Evolutionary conservation across 371 early-diverging fungal genomes (phyloP), one percentile per base, ranked within the genome.

Genomic region (Circinella minor): DNA sequence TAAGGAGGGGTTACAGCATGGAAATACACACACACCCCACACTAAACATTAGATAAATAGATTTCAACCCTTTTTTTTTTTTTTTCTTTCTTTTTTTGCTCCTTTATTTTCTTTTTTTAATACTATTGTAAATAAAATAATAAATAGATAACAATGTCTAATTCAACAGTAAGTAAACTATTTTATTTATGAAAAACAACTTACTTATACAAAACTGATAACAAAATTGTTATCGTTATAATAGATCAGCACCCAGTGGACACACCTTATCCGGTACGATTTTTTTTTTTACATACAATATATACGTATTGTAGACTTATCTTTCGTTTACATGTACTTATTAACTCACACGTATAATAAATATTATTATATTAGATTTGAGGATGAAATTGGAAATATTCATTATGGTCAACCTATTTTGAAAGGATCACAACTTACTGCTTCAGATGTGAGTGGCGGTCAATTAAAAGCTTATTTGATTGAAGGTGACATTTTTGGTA

Each of bases 321-420:
- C 27, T 27, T 27, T 27, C 27, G 27, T 27, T 27, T 27, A 27
- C 27, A 27, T 27, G 27, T 27, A 27, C 27, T 27, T 27, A 2
- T 27, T 27, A 27, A 27, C 27, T 27, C 27, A 27, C 27, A 27
- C 27, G 27, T 27, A 27, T 27, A 27, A 27, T 27, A 27, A 27
- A 27, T 27, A 27, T 3, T 37, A n/a, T 15, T 61, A 8, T 34
- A 37, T 47, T 27, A 86, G 86, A 49, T 86, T 86, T 60, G 63
- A 79, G 61, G 82, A 81, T 54, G 73, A 77, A 36, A 76, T 82
- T 62, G 82, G 85, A 17, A 83, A 82, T 61, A 71, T 80, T 20
- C 78, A 80, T 54, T 74, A 76, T 3, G 87, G 87, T 3, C 81
- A 87, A 66, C 87, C 85, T 7, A 68, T 74, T 62, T 68, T 68